A percentile compares a stretch with the other conserved stretches of the same genome.
Evolutionary conservation across 805 yeast genomes (phyloP).

Genomic region (Wickerhamomyces queroliae): DNA sequence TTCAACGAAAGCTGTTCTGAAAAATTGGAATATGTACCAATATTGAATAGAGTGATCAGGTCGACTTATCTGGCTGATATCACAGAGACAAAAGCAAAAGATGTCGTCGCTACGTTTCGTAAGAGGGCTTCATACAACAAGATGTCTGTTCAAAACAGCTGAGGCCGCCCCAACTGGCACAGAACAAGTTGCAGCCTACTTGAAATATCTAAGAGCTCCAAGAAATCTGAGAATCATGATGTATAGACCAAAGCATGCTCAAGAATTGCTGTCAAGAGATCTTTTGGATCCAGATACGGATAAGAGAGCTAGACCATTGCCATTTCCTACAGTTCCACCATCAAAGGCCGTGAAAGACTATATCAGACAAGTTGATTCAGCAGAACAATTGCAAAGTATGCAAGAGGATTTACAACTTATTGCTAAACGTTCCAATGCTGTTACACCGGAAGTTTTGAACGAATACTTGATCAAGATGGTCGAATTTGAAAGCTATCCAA

Average conservation of each 20-base stretch:
- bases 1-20: background rate
- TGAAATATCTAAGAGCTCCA: slow-evolving; percentile 28
- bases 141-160: slow-evolving; percentile 8
- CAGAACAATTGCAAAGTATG: slow-evolving; percentile 13
- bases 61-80: too few species aligned
- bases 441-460: slow-evolving; percentile 14
- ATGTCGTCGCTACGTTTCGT: slow-evolving; percentile 11
- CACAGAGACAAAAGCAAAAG: background rate
- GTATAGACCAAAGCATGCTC: slow-evolving; percentile 34
- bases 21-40: slow-evolving; percentile 4
- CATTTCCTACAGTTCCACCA: slow-evolving; percentile 26
- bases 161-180: slow-evolving; percentile 16
- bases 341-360: slow-evolving; percentile 19
- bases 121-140: slow-evolving; percentile 12
- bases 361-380: slow-evolving; percentile 15
- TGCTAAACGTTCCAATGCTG: slow-evolving; percentile 16
- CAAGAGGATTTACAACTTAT: slow-evolving; percentile 12
- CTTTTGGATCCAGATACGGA: slow-evolving; percentile 30
- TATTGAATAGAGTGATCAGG: background rate
- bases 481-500: slow-evolving; percentile 15
- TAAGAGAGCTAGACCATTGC: slow-evolving; percentile 26
- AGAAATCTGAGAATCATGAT: slow-evolving; percentile 29
- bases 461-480: slow-evolving; percentile 17
- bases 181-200: slow-evolving; percentile 25
- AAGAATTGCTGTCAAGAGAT: slow-evolving; percentile 31